phyloP scores from a whole-genome alignment of 352 stramenopile species.

The Phytopythium ostracodes region DNA sequence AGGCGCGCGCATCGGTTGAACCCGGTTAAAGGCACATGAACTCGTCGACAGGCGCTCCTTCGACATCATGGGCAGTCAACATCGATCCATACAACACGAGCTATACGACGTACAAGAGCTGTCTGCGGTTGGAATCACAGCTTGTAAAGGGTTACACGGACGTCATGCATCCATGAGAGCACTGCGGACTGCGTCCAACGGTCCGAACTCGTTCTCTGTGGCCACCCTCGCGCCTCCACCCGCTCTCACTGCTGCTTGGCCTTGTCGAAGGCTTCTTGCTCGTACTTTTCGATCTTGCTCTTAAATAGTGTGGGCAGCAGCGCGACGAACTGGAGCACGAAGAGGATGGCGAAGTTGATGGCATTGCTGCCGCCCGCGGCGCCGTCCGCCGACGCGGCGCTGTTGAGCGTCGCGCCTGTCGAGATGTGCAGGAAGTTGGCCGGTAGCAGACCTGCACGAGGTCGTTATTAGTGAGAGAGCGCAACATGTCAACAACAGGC shows the following conservation, averaged over 20 bases:
- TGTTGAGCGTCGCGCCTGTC: conserved; percentile 77
- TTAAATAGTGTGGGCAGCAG: conserved; percentile 83
- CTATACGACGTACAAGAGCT: background rate
- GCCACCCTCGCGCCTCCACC: background rate
- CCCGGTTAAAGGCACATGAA: background rate
- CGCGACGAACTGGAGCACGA: conserved; percentile 81
- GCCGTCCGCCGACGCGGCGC: conserved; percentile 32
- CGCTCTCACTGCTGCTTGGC: conserved; percentile 29
- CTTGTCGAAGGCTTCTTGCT: conserved; percentile 75
- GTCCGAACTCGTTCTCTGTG: background rate
- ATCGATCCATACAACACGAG: background rate
- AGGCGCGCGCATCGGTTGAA: background rate
- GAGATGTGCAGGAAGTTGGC: conserved; percentile 87
- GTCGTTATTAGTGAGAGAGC: background rate
- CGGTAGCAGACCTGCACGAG: conserved; percentile 45
- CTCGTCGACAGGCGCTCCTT: background rate
- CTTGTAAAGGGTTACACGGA: background rate
- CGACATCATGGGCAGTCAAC: background rate
- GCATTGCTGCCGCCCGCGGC: conserved; percentile 54
- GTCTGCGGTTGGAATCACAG: background rate
- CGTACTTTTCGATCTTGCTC: conserved; percentile 81
- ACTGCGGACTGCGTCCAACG: background rate
- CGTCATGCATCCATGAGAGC: background rate
- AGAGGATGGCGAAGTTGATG: conserved; percentile 79
- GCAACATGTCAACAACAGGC: too few relatives aligned